These are phyloP conservation scores for Usnea hakonensis DNA, from an alignment of 495 filamentous ascomycete genomes.

Conservation along the genomic window DNA sequence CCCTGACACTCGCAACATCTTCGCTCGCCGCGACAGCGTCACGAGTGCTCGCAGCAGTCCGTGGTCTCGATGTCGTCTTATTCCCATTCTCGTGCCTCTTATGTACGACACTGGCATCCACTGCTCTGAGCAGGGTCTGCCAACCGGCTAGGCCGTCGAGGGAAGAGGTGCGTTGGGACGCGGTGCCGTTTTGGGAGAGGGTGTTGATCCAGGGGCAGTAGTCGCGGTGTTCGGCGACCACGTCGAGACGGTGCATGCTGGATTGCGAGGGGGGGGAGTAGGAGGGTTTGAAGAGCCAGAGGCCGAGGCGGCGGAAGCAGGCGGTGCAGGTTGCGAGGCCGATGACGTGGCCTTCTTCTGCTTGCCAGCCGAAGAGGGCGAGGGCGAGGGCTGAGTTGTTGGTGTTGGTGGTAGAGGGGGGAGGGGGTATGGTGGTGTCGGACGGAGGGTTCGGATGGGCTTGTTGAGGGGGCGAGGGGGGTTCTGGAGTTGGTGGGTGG, in stretches of 20 bases:
- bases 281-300: constrained; percentile 82
- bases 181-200: constrained; percentile 46
- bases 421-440: constrained; percentile 27
- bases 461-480: background rate
- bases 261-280: constrained; percentile 47
- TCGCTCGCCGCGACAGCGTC: background rate
- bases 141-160: constrained; percentile 38
- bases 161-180: constrained; percentile 7
- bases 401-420: constrained; percentile 19
- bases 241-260: constrained; percentile 58
- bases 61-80: constrained; percentile 9
- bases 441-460: constrained; percentile 26
- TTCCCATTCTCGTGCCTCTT: constrained; percentile 17
- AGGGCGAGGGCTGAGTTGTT: constrained; percentile 57
- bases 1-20: constrained; percentile 17
- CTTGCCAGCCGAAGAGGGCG: constrained; percentile 81
- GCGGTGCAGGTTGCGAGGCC: constrained; percentile 70
- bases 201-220: constrained; percentile 75
- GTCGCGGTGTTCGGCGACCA: constrained; percentile 61
- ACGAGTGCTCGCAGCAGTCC: background rate
- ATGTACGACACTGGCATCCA: constrained; percentile 24
- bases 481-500: constrained; percentile 18
- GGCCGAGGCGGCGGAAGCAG: constrained; percentile 80
- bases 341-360: constrained; percentile 51
- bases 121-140: constrained; percentile 37